Conservation (phyloP, 176 grass and related monocot species). For the Hyparrhenia diplandra region DNA sequence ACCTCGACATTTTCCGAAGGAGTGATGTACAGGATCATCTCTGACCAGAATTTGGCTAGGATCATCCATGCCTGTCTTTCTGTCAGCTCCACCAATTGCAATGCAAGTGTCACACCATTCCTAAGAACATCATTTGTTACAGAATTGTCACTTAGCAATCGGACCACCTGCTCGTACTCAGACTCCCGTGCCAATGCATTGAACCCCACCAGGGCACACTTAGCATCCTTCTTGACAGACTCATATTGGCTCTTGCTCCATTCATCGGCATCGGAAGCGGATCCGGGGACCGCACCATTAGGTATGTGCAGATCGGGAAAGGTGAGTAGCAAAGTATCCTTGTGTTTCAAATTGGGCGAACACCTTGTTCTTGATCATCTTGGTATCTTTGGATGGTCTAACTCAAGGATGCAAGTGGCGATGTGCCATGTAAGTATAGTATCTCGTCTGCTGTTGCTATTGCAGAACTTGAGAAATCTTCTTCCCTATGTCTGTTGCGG, state of each 20-base stretch:
- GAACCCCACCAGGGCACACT: neutral
- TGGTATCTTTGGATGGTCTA: neutral
- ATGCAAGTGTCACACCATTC: neutral
- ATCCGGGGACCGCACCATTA: neutral
- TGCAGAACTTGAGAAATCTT: neutral
- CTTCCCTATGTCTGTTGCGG: no score
- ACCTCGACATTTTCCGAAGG: neutral
- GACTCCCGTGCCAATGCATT: neutral
- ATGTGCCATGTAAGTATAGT: conserved; percentile 9
- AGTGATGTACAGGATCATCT: neutral
- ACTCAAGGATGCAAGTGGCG: conserved; percentile 13
- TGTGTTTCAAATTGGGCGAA: neutral
- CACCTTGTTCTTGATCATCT: neutral
- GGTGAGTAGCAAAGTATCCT: neutral
- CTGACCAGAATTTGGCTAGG: neutral
- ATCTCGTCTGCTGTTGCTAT: neutral
- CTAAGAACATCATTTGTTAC: neutral
- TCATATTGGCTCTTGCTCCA: conserved; percentile 15
- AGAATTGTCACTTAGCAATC: neutral
- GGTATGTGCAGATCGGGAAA: neutral
- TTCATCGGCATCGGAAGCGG: neutral
- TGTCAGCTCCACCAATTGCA: neutral
- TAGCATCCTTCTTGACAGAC: neutral
- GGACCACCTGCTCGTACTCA: neutral
- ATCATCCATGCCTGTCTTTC: neutral